These are phyloP conservation scores for Penicillium subrubescens DNA, from an alignment of 495 filamentous ascomycete genomes.

Conservation along the genomic window DNA sequence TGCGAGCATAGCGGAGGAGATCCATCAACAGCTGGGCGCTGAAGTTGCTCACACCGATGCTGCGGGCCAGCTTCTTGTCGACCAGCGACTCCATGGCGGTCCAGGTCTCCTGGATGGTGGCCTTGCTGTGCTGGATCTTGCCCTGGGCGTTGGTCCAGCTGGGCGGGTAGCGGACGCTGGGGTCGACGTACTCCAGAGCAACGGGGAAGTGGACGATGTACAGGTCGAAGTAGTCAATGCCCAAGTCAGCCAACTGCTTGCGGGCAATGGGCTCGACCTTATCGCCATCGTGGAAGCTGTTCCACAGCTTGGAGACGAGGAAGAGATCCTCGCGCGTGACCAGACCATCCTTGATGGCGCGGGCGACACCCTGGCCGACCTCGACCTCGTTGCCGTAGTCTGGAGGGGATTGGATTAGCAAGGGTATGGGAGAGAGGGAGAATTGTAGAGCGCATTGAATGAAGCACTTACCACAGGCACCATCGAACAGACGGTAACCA, in stretches of 20 bases:
- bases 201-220: slow-evolving; percentile 85
- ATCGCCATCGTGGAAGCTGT: slow-evolving; percentile 78
- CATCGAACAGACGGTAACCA: slow-evolving; percentile 85
- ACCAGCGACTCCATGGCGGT: slow-evolving; percentile 79
- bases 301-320: slow-evolving; percentile 92
- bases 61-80: slow-evolving; percentile 65
- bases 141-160: slow-evolving; percentile 69
- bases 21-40: slow-evolving; percentile 80
- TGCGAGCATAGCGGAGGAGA: slow-evolving; percentile 78
- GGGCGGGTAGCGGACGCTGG: slow-evolving; percentile 75
- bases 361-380: slow-evolving; percentile 79
- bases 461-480: slow-evolving; percentile 70
- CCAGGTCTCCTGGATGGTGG: slow-evolving; percentile 87
- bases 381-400: slow-evolving; percentile 91
- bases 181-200: slow-evolving; percentile 77
- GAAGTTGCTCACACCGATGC: slow-evolving; percentile 92
- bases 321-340: slow-evolving; percentile 89
- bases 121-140: slow-evolving; percentile 62
- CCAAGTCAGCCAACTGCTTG: slow-evolving; percentile 78
- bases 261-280: slow-evolving; percentile 71
- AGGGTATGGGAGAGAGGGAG: slow-evolving; percentile 4
- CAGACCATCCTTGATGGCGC: slow-evolving; percentile 82
- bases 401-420: slow-evolving; percentile 37
- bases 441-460: not conserved
- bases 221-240: slow-evolving; percentile 83